A percentile compares a stretch with the other conserved stretches of the same genome.
These are phyloP conservation scores for Sporormia fimetaria DNA, from an alignment of 495 filamentous ascomycete species.

Conservation along the genomic window DNA sequence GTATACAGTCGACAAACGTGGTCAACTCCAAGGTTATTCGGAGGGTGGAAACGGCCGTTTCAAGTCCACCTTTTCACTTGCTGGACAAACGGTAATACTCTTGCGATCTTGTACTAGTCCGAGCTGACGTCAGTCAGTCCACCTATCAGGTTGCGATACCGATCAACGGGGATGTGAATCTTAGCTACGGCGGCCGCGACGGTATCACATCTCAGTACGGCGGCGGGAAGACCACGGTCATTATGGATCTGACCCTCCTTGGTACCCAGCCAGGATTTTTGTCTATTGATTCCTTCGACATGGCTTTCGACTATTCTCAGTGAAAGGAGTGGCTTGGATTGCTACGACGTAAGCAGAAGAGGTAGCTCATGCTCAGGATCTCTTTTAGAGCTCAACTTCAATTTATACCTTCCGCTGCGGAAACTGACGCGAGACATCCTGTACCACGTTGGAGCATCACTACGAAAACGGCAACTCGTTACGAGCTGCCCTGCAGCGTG, in stretches of 20 bases:
- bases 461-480: no score
- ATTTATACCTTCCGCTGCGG: neutral
- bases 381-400: neutral
- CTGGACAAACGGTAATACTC: constrained; percentile 1
- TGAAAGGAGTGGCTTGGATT: constrained; percentile 1
- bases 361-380: no score
- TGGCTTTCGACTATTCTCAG: constrained; percentile 6
- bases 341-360: no score
- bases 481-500: neutral
- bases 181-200: no score
- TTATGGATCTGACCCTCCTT: constrained; percentile 1
- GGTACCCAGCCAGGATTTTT: neutral
- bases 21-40: constrained; percentile 4
- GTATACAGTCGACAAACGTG: constrained; percentile 14
- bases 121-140: no score
- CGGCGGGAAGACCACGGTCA: constrained; percentile 6
- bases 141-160: no score
- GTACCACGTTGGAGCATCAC: no score
- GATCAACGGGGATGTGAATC: no score
- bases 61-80: constrained; percentile 1
- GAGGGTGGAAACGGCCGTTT: neutral
- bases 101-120: no score
- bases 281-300: constrained; percentile 6
- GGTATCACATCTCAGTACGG: constrained; percentile 4
- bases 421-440: no score